Base-by-base conservation (phyloP, 129 eudicot species). In the Flaveria ramosissima region DNA sequence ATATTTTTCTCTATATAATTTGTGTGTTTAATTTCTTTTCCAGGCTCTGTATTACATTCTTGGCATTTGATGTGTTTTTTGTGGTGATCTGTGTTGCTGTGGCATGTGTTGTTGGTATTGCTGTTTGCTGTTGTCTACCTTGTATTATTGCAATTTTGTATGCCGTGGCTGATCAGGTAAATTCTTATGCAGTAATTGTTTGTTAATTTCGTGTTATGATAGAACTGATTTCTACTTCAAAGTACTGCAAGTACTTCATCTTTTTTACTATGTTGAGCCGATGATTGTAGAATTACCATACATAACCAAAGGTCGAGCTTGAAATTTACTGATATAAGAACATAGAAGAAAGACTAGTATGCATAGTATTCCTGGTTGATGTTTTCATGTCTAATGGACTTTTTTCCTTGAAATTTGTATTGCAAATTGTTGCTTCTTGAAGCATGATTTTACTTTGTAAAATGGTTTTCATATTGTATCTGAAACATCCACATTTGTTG, bases 111-210 rank as follows among this genome's bases (percentile, higher is more conserved):
- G 87, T 92, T 81, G 95, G 99, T 43, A 80, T 95, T 75, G 97
- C 97, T 82, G 91, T 89, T 70, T 92, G 96, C 88, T 89, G 96
- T 85, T 92, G 95, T 78, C 86, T 95, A 61, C 96, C 97, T 56
- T 95, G 96, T 80, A 86, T 95, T 32, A 89, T 91, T 78, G 97
- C 96, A 51, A 82, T 92, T 71, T 83, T 95, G 61, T 89, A 89
- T 85, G 95, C 97, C 1, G 91, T 92, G 46, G 94, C 96, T 65
- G 95, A 89, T 80, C 99, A 88, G 97, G 99, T 95, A 81, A 78
- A 42, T 43, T 45, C 13, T 8, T 59, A 20, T 70, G 68, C 61
- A 43, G 48, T 65, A 15, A 8, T 26, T 64, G 46, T n/a, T 32
- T 64, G 15, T 64, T 64, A 16, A 16, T 32, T 16, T 15, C 32